A percentile compares a stretch with the other conserved stretches of the same genome.
These are phyloP conservation scores for Liriodendron chinense DNA, from an alignment of 164 flowering plant genomes.

Conservation along the genomic window DNA sequence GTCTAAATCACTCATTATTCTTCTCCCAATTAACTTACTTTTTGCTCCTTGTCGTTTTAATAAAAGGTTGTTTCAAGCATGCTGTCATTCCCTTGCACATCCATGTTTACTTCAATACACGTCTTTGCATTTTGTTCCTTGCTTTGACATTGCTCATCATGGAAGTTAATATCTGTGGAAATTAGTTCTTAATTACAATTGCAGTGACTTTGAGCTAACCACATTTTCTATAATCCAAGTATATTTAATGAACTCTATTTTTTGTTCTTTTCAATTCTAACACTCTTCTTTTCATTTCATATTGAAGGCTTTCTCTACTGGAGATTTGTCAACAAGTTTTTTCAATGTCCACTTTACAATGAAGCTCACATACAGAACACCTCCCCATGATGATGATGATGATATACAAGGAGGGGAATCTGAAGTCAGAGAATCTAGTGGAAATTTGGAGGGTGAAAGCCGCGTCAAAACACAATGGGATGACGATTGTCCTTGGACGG, in stretches of 20 bases:
- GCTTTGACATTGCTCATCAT: not conserved
- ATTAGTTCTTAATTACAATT: not conserved
- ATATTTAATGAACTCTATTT: not conserved
- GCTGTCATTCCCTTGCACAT: not conserved
- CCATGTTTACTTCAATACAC: not conserved
- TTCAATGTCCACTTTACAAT: slow-evolving; percentile 69
- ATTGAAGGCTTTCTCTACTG: slow-evolving; percentile 64
- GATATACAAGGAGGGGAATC: slow-evolving; percentile 35
- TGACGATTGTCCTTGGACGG: slow-evolving; percentile 98
- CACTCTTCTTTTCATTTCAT: slow-evolving; percentile 15
- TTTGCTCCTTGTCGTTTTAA: not conserved
- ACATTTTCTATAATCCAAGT: not conserved
- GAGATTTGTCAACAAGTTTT: slow-evolving; percentile 59
- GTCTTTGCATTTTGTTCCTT: not conserved
- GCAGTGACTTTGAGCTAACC: not conserved
- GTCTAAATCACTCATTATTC: no score
- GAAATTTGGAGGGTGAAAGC: slow-evolving; percentile 26
- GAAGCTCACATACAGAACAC: slow-evolving; percentile 86
- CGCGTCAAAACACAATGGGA: slow-evolving; percentile 73
- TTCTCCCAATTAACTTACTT: no score
- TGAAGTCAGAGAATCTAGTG: slow-evolving; percentile 40
- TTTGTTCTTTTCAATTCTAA: not conserved
- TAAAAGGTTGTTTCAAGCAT: not conserved
- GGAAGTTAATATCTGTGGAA: not conserved
- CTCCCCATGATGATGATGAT: slow-evolving; percentile 47